Base-by-base conservation (phyloP, 2,329 filamentous ascomycete species). In the Alternaria gansuensis region DNA sequence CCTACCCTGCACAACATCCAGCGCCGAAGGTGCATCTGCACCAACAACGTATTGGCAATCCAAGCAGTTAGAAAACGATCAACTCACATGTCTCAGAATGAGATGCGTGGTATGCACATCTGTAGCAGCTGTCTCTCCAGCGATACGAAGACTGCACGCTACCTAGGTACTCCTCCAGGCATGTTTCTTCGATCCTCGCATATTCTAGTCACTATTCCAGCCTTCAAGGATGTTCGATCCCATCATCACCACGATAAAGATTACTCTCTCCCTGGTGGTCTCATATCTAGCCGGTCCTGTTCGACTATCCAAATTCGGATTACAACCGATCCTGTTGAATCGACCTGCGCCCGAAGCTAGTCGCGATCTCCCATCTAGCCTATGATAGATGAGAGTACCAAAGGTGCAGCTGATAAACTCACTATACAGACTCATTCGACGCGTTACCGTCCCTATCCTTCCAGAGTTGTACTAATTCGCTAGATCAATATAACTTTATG, bases 1-100 rank as follows among this genome's bases (percentile, higher is more conserved):
- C 39, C 39, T 51, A 34, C 50, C 31, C 45, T 45, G 56, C 33
- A 44, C 44, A 24, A 39, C 44, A 50, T 36, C 17, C 21, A 33
- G 40, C 33, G 23, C 40, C 2, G 40, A 23, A 46, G 41, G 23
- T 21, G 37, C 45, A 14, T 52, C 17, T 31, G 7, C 39, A 57
- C 54, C 26, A 26, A 41, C 21, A 34, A 50, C 36, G 17, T 51
- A 39, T 36, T 29, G 9, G 11, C 44, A 7, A 41, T 39, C 31
- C 31, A 28, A 26, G 23, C 29, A 26, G 36, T n/a, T 36, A 24
- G 33, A 24, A n/a, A n/a, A 49, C 17, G 37, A 37, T n/a, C 34
- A 46, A n/a, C 28, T 34, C 48, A 41, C 5, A 23, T 48, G 43
- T 48, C 55, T 41, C 23, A n/a, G 28, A 26, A 56, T 13, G 2